Evolutionary conservation across 2,329 filamentous ascomycete genomes (phyloP).

Genomic region (Fusarium sp.): DNA sequence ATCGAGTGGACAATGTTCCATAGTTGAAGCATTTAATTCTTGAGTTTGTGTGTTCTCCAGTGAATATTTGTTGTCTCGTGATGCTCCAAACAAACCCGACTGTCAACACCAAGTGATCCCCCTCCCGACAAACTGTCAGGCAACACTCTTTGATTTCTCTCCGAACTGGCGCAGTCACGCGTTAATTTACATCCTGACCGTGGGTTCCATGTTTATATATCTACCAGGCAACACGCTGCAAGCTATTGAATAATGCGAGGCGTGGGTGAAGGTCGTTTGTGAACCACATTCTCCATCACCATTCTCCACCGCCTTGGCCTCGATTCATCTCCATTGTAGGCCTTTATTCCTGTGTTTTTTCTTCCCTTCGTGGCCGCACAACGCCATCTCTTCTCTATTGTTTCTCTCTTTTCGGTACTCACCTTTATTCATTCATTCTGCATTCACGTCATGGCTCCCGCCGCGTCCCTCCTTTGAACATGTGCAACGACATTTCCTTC

Average conservation of each 20-base stretch:
- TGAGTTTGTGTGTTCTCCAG: not conserved
- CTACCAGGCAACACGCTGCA: not conserved
- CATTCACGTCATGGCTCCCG: not conserved
- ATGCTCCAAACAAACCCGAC: not conserved
- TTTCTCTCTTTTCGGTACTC: not conserved
- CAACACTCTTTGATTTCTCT: not conserved
- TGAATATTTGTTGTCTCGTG: not conserved
- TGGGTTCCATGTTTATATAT: not conserved
- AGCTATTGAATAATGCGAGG: not conserved
- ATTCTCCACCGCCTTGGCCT: not conserved
- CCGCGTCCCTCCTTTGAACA: not conserved
- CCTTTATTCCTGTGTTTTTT: not conserved
- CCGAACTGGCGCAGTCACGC: not conserved
- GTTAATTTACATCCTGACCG: not conserved
- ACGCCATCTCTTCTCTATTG: not conserved
- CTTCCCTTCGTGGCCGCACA: not conserved
- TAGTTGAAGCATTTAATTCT: not conserved
- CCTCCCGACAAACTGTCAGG: not conserved
- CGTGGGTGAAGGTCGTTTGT: not conserved
- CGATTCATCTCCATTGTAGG: not conserved
- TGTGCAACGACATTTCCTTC: not conserved
- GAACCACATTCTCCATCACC: not conserved
- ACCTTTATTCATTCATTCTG: not conserved
- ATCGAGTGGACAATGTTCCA: not conserved
- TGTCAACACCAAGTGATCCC: not conserved